These are phyloP conservation scores for Acanthamoeba culbertsoni DNA, from an alignment of 208 protist genomes.

Conservation along the genomic window DNA sequence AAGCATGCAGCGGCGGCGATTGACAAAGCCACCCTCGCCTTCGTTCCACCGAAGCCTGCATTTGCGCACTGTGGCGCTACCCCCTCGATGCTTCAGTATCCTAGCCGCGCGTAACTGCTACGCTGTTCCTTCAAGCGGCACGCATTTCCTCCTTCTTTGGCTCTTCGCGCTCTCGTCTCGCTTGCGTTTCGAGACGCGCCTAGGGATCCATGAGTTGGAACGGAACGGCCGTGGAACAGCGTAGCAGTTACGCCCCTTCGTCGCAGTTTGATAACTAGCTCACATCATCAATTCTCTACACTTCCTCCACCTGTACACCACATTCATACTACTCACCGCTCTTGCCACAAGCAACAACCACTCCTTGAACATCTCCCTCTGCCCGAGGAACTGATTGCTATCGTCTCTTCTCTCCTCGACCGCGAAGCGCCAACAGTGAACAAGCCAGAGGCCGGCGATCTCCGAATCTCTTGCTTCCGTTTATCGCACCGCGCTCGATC, in stretches of 20 bases:
- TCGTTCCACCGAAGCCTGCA: neutral
- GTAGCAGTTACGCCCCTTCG: conserved; percentile 56
- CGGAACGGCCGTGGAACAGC: conserved; percentile 41
- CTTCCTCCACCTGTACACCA: neutral
- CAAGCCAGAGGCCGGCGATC: no score
- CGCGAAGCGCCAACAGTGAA: no score
- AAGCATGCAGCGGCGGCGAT: neutral
- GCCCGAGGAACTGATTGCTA: neutral
- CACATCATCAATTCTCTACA: neutral
- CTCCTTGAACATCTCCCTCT: neutral
- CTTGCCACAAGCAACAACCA: neutral
- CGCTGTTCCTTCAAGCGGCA: conserved; percentile 60
- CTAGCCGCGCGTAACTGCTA: conserved; percentile 63
- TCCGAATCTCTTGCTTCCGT: no score
- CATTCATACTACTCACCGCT: neutral
- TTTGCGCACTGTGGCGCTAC: neutral
- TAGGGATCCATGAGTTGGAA: neutral
- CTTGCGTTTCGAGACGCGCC: neutral
- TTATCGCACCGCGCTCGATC: no score
- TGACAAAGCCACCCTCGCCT: neutral
- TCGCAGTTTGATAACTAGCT: neutral
- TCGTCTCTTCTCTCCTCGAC: neutral
- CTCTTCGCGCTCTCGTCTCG: neutral
- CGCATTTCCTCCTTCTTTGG: no score
- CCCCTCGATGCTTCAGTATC: neutral